These are phyloP conservation scores for Dictyostelium citrinum DNA, from an alignment of 78 protist genomes.

Conservation along the genomic window DNA sequence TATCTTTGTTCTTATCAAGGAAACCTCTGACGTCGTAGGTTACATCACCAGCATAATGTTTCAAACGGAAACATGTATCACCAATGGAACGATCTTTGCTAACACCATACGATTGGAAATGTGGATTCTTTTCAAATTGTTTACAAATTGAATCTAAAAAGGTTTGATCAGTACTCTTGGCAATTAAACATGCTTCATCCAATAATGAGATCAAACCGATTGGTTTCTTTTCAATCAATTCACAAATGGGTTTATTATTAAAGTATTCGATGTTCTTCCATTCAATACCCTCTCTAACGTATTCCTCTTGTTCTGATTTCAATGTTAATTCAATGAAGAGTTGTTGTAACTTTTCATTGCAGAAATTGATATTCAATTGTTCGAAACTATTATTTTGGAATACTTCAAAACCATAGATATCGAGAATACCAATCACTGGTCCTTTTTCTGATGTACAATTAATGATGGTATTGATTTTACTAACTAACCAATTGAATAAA, in stretches of 20 bases:
- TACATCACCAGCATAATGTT: slow-evolving; percentile 97
- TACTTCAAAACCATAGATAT: slow-evolving; percentile 97
- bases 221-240: slow-evolving; percentile 83
- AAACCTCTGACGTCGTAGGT: slow-evolving; percentile 87
- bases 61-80: slow-evolving; percentile 68
- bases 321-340: slow-evolving; percentile 93
- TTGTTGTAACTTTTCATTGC: slow-evolving; percentile 97
- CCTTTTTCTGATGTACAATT: slow-evolving; percentile 42
- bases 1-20: slow-evolving; percentile 93
- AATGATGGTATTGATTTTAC: slow-evolving; percentile 54
- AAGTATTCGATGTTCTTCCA: slow-evolving; percentile 92
- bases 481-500: slow-evolving; percentile 88
- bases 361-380: slow-evolving; percentile 97
- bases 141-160: slow-evolving; percentile 68
- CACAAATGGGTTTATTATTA: slow-evolving; percentile 89
- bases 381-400: slow-evolving; percentile 90
- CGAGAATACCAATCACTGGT: slow-evolving; percentile 88
- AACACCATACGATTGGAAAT: slow-evolving; percentile 48
- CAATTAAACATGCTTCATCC: slow-evolving; percentile 89
- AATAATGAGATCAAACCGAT: slow-evolving; percentile 84
- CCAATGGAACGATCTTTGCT: slow-evolving; percentile 52
- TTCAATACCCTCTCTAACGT: slow-evolving; percentile 88
- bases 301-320: slow-evolving; percentile 94
- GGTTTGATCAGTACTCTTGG: slow-evolving; percentile 81
- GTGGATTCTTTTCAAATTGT: slow-evolving; percentile 36